Conservation (phyloP, 805 yeast genomes). For the Cyberlindnera galapagoensis region DNA sequence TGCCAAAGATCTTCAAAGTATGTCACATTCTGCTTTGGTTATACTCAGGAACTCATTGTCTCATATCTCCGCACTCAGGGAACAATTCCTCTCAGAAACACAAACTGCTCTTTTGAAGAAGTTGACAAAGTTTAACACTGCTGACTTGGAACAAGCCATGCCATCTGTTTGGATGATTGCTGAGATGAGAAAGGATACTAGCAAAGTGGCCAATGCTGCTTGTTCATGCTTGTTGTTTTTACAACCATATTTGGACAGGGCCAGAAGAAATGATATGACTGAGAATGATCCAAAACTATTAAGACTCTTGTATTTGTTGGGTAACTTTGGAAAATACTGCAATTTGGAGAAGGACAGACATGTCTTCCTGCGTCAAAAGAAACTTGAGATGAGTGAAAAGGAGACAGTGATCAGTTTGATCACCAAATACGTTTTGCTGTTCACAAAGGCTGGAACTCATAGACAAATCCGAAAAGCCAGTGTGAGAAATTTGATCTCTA, state of each 20-base stretch:
- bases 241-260: slow-evolving; percentile 36
- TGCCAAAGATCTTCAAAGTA: slow-evolving; percentile 29
- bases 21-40: slow-evolving; percentile 42
- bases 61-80: slow-evolving; percentile 37
- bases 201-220: slow-evolving; percentile 54
- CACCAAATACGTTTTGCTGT: slow-evolving; percentile 49
- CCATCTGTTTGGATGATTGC: slow-evolving; percentile 61
- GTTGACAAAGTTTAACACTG: slow-evolving; percentile 52
- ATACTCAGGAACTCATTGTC: slow-evolving; percentile 48
- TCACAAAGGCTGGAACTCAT: slow-evolving; percentile 34
- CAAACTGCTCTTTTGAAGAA: slow-evolving; percentile 46
- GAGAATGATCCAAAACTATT: slow-evolving; percentile 40
- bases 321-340: slow-evolving; percentile 67
- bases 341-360: slow-evolving; percentile 42
- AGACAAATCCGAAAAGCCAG: slow-evolving; percentile 42
- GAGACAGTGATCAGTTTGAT: slow-evolving; percentile 56
- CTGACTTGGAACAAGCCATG: slow-evolving; percentile 67
- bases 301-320: slow-evolving; percentile 55
- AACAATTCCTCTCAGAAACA: slow-evolving; percentile 42
- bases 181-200: slow-evolving; percentile 35
- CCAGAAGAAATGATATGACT: slow-evolving; percentile 20
- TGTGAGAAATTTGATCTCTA: slow-evolving; percentile 46
- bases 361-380: slow-evolving; percentile 30
- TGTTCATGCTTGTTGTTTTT: slow-evolving; percentile 50
- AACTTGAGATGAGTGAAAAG: slow-evolving; percentile 36